Evolutionary conservation across 768 basidiomycete genomes (phyloP).

Genomic region (Daedalea quercina): DNA sequence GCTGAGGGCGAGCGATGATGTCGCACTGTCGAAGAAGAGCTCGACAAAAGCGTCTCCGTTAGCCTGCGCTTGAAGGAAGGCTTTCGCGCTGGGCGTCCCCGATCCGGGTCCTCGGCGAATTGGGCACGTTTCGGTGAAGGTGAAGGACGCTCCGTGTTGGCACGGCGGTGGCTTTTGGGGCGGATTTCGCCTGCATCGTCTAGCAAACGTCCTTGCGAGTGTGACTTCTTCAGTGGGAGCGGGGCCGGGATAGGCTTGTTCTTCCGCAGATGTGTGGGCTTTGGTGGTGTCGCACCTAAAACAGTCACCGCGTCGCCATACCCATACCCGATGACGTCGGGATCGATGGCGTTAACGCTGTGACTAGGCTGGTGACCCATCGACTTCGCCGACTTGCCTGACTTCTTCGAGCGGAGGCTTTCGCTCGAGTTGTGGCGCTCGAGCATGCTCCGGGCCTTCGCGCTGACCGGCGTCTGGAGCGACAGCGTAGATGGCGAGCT

Average conservation of each 20-base stretch:
- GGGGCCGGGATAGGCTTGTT: constrained; percentile 38
- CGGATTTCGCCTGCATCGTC: constrained; percentile 6
- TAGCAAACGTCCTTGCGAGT: constrained; percentile 21
- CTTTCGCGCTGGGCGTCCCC: constrained; percentile 18
- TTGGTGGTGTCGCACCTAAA: constrained; percentile 3
- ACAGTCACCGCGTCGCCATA: constrained; percentile 6
- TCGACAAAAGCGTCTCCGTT: constrained; percentile 17
- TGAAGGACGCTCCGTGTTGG: not conserved
- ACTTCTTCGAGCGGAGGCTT: constrained; percentile 31
- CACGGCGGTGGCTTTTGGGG: not conserved
- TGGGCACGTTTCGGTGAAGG: not conserved
- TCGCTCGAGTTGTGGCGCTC: constrained; percentile 31
- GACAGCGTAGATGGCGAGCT: constrained; percentile 9
- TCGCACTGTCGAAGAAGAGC: constrained; percentile 8
- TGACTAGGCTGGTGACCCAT: constrained; percentile 3
- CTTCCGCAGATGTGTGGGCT: constrained; percentile 35
- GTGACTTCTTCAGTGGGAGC: constrained; percentile 22
- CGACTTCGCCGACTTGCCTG: constrained; percentile 28
- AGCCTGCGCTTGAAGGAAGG: constrained; percentile 20
- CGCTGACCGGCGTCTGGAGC: constrained; percentile 10
- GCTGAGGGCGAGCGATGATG: constrained; percentile 20
- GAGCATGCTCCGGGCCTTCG: constrained; percentile 13
- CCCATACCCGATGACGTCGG: constrained; percentile 15
- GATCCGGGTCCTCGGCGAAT: constrained; percentile 5
- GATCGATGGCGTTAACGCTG: constrained; percentile 6